Evolutionary conservation across 2,329 filamentous ascomycete species (phyloP).

Genomic region (Clonostachys byssicola): DNA sequence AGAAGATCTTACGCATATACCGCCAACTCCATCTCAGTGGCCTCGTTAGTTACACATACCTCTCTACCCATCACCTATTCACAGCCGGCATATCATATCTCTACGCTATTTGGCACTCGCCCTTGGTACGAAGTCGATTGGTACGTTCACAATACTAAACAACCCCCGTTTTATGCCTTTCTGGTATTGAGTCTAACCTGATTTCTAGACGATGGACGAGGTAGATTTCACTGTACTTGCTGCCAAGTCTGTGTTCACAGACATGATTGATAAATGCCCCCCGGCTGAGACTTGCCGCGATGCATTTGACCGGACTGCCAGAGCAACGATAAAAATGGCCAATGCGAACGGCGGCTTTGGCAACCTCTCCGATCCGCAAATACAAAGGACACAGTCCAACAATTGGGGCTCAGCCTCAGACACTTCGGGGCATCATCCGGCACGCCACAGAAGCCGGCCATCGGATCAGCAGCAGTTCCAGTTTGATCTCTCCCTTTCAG

Average conservation of each 20-base stretch:
- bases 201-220: slow-evolving; percentile 72
- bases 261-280: slow-evolving; percentile 90
- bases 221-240: slow-evolving; percentile 96
- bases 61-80: slow-evolving; percentile 94
- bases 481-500: slow-evolving; percentile 29
- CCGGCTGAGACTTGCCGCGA: slow-evolving; percentile 93
- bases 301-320: slow-evolving; percentile 91
- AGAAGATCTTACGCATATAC: slow-evolving; percentile 88
- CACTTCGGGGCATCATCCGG: slow-evolving; percentile 1
- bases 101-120: slow-evolving; percentile 96
- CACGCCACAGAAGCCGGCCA: slow-evolving; percentile 15
- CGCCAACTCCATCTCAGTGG: slow-evolving; percentile 82
- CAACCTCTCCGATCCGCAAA: slow-evolving; percentile 17
- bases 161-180: background rate
- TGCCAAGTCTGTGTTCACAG: slow-evolving; percentile 86
- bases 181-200: slow-evolving; percentile 1
- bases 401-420: slow-evolving; percentile 17
- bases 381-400: slow-evolving; percentile 14
- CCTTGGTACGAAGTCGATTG: slow-evolving; percentile 78
- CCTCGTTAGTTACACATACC: slow-evolving; percentile 91
- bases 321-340: slow-evolving; percentile 93
- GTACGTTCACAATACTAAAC: slow-evolving; percentile 45
- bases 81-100: slow-evolving; percentile 96
- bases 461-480: slow-evolving; percentile 23
- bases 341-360: slow-evolving; percentile 83